Base-by-base conservation (phyloP, 2,329 filamentous ascomycete species). In the Aspergillus amoenus region DNA sequence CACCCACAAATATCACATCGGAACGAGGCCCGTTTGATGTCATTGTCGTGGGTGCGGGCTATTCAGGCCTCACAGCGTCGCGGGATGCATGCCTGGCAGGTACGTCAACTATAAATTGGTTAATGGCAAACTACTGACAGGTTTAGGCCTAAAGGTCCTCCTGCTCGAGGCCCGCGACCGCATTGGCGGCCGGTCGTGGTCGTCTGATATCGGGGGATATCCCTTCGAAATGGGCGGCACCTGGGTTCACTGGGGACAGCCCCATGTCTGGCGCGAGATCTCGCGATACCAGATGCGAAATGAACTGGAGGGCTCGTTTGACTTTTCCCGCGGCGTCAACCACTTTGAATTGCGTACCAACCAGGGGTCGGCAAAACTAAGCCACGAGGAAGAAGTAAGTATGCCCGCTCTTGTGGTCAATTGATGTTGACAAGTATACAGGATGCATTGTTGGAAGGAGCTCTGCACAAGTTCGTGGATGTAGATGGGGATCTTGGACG, bases 141-240 rank as follows among this genome's bases (percentile, higher is more conserved):
- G 1, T 0, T 1, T 9, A 30, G 27, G 27, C 27, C 3, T 30
- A 9, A 30, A 30, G 27, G 40, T 43, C 18, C 66, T 82, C 2
- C 70, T 82, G 2, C 54, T 82, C 0, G 79, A 82, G 65, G 78
- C 73, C 1, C 73, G 80, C 15, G 78, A 82, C 60, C 40, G 40
- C n/a, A 43, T 43, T 43, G 40, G 40, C 18, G 79, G 80, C 1
- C 74, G 79, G 0, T 78, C 78, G 2, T 82, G 76, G 75, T 76
- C 75, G 0, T 73, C 76, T 15, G 73, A 79, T 32, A 76, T 79
- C 7, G 70, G 68, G 0, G 78, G 76, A 0, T 77, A 80, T 13
- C 72, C 73, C 0, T 80, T 74, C 48, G 80, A 82, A 50, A 76
- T 82, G 73, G 80, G 80, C 0, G 80, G 80, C 0, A 80, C 79